Evolutionary conservation across 495 filamentous ascomycete genomes (phyloP).

Genomic region (Daldinia childiae): DNA sequence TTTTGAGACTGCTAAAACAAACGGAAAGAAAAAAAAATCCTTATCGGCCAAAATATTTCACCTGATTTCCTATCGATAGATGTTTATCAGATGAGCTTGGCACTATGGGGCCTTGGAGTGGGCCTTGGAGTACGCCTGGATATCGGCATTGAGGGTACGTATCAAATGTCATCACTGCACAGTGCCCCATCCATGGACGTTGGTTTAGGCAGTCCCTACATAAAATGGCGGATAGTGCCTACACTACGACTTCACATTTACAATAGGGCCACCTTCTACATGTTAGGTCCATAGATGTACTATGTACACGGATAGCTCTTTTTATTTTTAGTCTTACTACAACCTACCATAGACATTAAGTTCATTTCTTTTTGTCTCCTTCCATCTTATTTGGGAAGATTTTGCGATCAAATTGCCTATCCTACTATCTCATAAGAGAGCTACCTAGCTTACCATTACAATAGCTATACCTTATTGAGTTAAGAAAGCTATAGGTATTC

Average conservation of each 20-base stretch:
- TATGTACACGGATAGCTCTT: background rate
- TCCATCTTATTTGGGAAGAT: background rate
- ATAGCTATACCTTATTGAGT: background rate
- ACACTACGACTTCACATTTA: background rate
- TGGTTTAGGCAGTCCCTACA: background rate
- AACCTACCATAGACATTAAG: background rate
- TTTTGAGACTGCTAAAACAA: slow-evolving; percentile 8
- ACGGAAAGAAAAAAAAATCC: slow-evolving; percentile 33
- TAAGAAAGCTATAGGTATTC: slow-evolving; percentile 13
- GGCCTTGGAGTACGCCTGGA: background rate
- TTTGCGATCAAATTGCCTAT: background rate
- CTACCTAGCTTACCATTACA: background rate
- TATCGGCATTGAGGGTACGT: slow-evolving; percentile 14
- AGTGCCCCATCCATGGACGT: background rate
- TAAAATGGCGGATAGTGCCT: background rate
- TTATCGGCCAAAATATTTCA: slow-evolving; percentile 37
- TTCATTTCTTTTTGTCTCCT: background rate
- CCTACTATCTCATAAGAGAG: background rate
- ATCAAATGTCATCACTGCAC: background rate
- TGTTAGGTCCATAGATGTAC: too few relatives aligned
- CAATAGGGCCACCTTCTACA: too few relatives aligned
- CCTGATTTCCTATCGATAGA: slow-evolving; percentile 31
- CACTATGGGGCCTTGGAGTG: background rate
- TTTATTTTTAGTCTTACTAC: background rate
- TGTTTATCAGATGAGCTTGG: slow-evolving; percentile 29